A percentile compares a stretch with the other conserved stretches of the same genome.
phyloP scores from a whole-genome alignment of 176 grass and related monocot genomes.

The Cenchrus fungigraminus region DNA sequence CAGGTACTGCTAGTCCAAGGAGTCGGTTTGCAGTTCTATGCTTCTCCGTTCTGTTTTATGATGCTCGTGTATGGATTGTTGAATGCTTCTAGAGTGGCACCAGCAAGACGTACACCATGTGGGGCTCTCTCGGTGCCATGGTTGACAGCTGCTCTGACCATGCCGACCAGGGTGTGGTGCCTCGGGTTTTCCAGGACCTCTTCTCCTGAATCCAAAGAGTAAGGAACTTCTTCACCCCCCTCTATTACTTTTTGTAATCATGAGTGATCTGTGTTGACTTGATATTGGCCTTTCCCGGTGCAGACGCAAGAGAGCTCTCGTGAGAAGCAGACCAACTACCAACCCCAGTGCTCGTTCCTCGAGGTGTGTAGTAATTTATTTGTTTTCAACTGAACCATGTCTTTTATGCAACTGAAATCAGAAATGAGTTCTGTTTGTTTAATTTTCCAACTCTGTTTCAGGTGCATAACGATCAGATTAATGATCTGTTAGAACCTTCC shows the following conservation, averaged over 20 bases:
- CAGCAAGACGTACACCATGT: conserved; percentile 97
- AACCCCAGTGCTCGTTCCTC: conserved; percentile 88
- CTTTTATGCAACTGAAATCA: conserved; percentile 20
- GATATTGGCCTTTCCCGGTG: conserved; percentile 22
- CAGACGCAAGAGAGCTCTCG: conserved; percentile 63
- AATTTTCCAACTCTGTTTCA: conserved; percentile 39
- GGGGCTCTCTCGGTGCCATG: conserved; percentile 86
- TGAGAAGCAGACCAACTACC: conserved; percentile 78
- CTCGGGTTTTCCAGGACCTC: conserved; percentile 83
- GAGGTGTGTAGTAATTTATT: conserved; percentile 57
- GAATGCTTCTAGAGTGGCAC: conserved; percentile 69
- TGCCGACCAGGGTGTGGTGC: conserved; percentile 59
- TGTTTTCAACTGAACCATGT: conserved; percentile 4
- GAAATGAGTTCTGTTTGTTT: not conserved
- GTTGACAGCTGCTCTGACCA: conserved; percentile 53
- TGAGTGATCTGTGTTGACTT: conserved; percentile 1
- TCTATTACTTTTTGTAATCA: not conserved
- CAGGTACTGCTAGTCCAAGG: conserved; percentile 51
- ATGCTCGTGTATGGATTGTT: conserved; percentile 8
- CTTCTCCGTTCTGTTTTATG: conserved; percentile 20
- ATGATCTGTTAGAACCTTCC: conserved; percentile 92
- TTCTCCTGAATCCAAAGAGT: conserved; percentile 80
- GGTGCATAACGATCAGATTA: conserved; percentile 92
- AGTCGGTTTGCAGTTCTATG: not conserved
- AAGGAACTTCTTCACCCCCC: not conserved